Percentiles rank a stretch among this genome's conserved stretches.
These are phyloP conservation scores for Trametes cinnabarina DNA, from an alignment of 768 basidiomycete species.

Conservation along the genomic window DNA sequence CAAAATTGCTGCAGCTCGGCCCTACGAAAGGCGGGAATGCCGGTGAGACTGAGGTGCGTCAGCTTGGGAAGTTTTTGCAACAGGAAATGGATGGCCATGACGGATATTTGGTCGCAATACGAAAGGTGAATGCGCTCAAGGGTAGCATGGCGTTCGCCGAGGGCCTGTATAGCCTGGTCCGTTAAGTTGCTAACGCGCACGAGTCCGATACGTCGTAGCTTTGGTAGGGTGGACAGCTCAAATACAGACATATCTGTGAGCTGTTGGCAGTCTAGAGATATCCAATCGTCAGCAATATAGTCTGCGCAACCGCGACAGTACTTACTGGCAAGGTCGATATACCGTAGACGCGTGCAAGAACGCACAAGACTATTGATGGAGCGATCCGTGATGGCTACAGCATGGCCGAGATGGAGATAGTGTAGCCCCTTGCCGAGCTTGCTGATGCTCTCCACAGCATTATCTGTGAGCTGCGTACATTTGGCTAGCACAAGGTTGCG, in stretches of 20 bases:
- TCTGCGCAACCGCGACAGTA: slow-evolving; percentile 14
- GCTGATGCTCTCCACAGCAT: slow-evolving; percentile 79
- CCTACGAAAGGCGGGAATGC: slow-evolving; percentile 87
- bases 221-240: slow-evolving; percentile 83
- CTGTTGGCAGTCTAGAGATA: slow-evolving; percentile 65
- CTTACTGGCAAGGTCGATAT: slow-evolving; percentile 95
- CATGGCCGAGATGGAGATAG: slow-evolving; percentile 94
- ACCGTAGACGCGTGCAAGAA: slow-evolving; percentile 85
- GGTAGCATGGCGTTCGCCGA: slow-evolving; percentile 81
- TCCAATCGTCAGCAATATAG: background rate
- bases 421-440: slow-evolving; percentile 89
- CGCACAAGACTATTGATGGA: slow-evolving; percentile 82
- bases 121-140: slow-evolving; percentile 96
- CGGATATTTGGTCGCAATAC: slow-evolving; percentile 93
- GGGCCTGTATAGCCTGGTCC: slow-evolving; percentile 87
- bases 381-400: slow-evolving; percentile 82
- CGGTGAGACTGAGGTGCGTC: slow-evolving; percentile 95
- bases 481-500: slow-evolving; percentile 54
- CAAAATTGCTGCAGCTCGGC: slow-evolving; percentile 87
- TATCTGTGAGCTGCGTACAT: slow-evolving; percentile 78
- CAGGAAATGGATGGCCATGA: slow-evolving; percentile 87
- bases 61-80: slow-evolving; percentile 86
- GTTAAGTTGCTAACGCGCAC: slow-evolving; percentile 92
- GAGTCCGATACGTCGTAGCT: slow-evolving; percentile 91
- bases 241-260: slow-evolving; percentile 94